phyloP scores from a whole-genome alignment of 148 eudicot genomes.

The Cornus suecica region DNA sequence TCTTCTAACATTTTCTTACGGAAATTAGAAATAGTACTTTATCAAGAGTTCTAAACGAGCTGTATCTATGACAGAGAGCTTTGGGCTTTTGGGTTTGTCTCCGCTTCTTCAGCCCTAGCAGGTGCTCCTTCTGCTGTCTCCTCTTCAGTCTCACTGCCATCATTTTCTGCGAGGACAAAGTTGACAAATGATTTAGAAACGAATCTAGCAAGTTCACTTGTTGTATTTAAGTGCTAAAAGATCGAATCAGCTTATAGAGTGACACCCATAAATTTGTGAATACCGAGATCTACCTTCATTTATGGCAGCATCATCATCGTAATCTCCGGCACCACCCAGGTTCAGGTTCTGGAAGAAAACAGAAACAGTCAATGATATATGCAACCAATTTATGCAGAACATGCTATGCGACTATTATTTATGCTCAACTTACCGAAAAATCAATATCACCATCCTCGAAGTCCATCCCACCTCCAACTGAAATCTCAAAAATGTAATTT shows the following conservation, averaged over 20 bases:
- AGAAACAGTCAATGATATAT: neutral
- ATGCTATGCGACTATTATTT: neutral
- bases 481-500: constrained; percentile 1
- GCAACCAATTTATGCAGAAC: neutral
- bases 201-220: neutral
- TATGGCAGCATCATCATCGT: constrained; percentile 33
- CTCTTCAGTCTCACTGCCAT: constrained; percentile 20
- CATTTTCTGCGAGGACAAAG: constrained; percentile 3
- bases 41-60: neutral
- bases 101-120: constrained; percentile 10
- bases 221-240: neutral
- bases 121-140: constrained; percentile 17
- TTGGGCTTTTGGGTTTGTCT: constrained; percentile 4
- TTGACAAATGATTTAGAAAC: neutral
- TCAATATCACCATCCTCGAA: constrained; percentile 61
- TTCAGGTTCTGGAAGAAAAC: constrained; percentile 44
- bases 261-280: neutral
- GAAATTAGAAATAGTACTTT: neutral
- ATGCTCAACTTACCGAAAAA: constrained; percentile 65
- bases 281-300: constrained; percentile 34
- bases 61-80: neutral
- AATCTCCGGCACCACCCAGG: constrained; percentile 65
- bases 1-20: neutral
- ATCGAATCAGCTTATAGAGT: neutral
- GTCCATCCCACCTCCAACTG: constrained; percentile 37